A percentile compares a stretch with the other conserved stretches of the same genome.
Conservation (phyloP, 2,329 filamentous ascomycete genomes). For the Daldinia sp. region DNA sequence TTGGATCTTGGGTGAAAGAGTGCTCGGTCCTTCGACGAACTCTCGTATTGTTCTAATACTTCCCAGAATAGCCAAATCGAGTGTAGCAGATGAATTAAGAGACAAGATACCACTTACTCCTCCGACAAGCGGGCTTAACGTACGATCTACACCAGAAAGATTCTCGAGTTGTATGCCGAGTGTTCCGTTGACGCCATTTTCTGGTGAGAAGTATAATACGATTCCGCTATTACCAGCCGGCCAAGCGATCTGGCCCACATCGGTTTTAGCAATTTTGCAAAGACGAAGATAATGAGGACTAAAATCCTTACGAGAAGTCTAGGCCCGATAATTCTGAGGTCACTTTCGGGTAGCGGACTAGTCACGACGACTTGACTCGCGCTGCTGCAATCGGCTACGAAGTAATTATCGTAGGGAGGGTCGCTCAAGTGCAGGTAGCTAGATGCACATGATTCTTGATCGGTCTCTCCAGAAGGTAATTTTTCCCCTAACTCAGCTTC, state of each 20-base stretch:
- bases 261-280: not conserved
- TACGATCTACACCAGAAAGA: constrained; percentile 52
- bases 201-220: constrained; percentile 63
- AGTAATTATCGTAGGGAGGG: constrained; percentile 69
- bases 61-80: constrained; percentile 66
- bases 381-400: constrained; percentile 70
- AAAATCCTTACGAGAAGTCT: constrained; percentile 58
- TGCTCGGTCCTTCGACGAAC: constrained; percentile 65
- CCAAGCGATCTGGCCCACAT: constrained; percentile 58
- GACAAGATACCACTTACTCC: constrained; percentile 62
- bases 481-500: not conserved
- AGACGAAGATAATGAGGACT: not conserved
- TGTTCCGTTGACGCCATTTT: constrained; percentile 61
- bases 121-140: constrained; percentile 58
- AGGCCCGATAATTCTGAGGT: constrained; percentile 63
- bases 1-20: constrained; percentile 62
- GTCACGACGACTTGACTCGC: constrained; percentile 68
- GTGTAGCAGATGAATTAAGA: constrained; percentile 65
- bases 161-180: constrained; percentile 63
- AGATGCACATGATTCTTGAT: constrained; percentile 23
- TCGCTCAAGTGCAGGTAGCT: constrained; percentile 55
- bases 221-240: constrained; percentile 71
- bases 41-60: constrained; percentile 70
- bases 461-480: not conserved
- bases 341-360: constrained; percentile 60